Conservation (phyloP, 2,329 filamentous ascomycete species). For the Aspergillus novofumigatus region DNA sequence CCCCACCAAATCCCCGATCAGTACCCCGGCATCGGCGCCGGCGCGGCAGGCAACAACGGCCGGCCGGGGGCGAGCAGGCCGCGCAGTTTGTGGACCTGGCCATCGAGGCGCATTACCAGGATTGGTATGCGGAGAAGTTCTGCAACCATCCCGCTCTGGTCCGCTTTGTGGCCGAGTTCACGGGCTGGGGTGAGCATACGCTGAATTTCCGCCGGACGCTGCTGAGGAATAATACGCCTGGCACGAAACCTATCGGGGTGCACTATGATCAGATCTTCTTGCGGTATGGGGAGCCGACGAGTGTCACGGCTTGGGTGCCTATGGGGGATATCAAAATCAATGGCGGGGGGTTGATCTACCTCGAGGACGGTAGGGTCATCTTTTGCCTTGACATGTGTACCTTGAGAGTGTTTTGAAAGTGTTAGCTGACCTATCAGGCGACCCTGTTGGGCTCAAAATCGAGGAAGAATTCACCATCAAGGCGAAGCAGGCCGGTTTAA, state of each 20-base stretch:
- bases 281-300: constrained; percentile 51
- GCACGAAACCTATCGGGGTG: constrained; percentile 55
- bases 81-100: constrained; percentile 48
- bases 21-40: constrained; percentile 54
- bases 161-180: constrained; percentile 50
- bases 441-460: constrained; percentile 46
- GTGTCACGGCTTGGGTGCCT: constrained; percentile 55
- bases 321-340: constrained; percentile 52
- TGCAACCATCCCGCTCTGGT: constrained; percentile 50
- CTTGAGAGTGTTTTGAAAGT: not conserved
- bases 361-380: constrained; percentile 42
- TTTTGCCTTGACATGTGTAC: no score
- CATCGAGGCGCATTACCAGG: constrained; percentile 50
- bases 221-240: constrained; percentile 54
- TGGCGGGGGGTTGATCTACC: constrained; percentile 57
- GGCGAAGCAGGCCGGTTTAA: constrained; percentile 48
- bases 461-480: constrained; percentile 41
- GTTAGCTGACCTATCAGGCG: constrained; percentile 21
- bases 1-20: constrained; percentile 37
- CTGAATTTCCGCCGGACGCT: constrained; percentile 47
- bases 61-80: constrained; percentile 43
- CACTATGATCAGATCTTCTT: constrained; percentile 60
- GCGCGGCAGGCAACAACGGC: constrained; percentile 43
- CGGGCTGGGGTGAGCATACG: constrained; percentile 51
- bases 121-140: constrained; percentile 53